Conservation (phyloP, 768 basidiomycete species). For the Macrolepiota albuminosa region DNA sequence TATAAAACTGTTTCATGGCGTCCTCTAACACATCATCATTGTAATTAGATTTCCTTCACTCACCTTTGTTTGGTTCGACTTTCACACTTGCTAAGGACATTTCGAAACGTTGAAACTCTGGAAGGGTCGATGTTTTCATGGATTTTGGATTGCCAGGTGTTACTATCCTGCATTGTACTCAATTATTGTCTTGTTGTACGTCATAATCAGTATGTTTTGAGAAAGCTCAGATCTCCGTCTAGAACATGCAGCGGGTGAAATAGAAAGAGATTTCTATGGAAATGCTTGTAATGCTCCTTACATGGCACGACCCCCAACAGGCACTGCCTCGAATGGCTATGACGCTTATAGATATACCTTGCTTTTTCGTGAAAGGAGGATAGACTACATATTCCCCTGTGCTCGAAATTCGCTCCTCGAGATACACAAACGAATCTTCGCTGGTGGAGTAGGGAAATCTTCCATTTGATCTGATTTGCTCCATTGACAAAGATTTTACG, state of each 20-base stretch:
- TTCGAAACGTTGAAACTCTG: not conserved
- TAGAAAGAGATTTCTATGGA: not conserved
- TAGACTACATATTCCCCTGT: not conserved
- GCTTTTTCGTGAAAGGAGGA: not conserved
- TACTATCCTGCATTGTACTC: not conserved
- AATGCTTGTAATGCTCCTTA: not conserved
- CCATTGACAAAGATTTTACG: too few species aligned
- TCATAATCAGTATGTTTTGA: not conserved
- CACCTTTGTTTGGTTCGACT: not conserved
- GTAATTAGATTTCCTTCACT: not conserved
- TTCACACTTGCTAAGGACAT: not conserved
- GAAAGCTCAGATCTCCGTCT: too few species aligned
- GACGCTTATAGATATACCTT: not conserved
- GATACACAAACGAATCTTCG: not conserved
- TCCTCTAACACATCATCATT: not conserved
- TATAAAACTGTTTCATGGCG: not conserved
- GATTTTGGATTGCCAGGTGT: not conserved
- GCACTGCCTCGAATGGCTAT: not conserved
- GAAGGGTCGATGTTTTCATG: not conserved
- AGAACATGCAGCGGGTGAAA: not conserved
- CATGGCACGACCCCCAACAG: not conserved
- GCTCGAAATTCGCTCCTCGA: not conserved
- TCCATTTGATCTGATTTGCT: not conserved
- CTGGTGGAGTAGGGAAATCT: not conserved
- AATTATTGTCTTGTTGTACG: not conserved